Base-by-base conservation (phyloP, 306 rosid genomes). In the Rosa persica region DNA sequence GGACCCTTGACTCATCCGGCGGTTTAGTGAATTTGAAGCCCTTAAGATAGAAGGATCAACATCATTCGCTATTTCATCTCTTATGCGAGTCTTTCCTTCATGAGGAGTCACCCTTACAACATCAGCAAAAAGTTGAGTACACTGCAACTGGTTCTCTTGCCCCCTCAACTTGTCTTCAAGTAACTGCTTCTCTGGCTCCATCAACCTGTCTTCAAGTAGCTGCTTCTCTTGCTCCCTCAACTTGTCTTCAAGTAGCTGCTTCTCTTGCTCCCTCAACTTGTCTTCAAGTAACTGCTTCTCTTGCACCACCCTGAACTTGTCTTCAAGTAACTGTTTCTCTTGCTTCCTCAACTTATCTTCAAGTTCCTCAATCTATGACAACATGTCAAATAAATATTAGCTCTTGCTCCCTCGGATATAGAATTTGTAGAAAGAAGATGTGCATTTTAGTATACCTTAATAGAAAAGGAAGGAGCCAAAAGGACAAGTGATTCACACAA, bases 311-410 rank as follows among this genome's bases (percentile, higher is more conserved):
- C 71, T 88, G 77, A 88, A 84, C 84, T 65, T 62, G 12, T 62
- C 68, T 62, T 62, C 68, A 62, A 38, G 39, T 15, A 62, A 62
- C 62, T 79, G 84, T 73, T 84, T 89, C 85, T 88, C 92, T 78
- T 83, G 80, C 71, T 87, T 89, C 73, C 66, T 86, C 80, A 88
- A 83, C 84, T 76, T 88, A 39, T 87, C 89, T 74, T 93, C 96
- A 13, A 89, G 86, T 81, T 91, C 96, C 86, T 81, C 85, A 69
- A 91, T 86, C 98, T 93, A 27, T 30, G 90, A 62, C 82, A 85
- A 79, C 71, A 69, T 71, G 44, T 48, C 70, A 70, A 78, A 75
- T 49, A 51, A 34, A 78, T 8, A 12, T 69, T 51, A 67, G 71
- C 79, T 67, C 4, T 13, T 8, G 64, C 64, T 22, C 34, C 64